phyloP scores from a whole-genome alignment of 306 rosid genomes.

The Trifolium fragiferum region DNA sequence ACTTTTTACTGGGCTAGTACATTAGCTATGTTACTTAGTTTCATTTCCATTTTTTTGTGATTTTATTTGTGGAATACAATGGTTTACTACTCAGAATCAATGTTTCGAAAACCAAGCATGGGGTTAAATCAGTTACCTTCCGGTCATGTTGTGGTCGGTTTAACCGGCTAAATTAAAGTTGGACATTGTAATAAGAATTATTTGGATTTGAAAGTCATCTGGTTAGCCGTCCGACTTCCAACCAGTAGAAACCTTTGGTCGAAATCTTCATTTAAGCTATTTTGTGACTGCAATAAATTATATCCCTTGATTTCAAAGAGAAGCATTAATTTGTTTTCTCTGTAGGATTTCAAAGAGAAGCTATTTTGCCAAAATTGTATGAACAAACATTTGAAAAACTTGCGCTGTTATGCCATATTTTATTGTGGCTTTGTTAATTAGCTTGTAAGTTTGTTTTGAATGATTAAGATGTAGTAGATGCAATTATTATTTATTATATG shows the following conservation, averaged over 20 bases:
- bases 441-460: constrained; percentile 86
- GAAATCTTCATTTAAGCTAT: background rate
- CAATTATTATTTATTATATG: constrained; percentile 43
- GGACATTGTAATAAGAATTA: background rate
- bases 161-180: background rate
- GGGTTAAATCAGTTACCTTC: background rate
- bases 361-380: constrained; percentile 2
- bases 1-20: background rate
- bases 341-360: too few relatives aligned
- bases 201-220: background rate
- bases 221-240: background rate
- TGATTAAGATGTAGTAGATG: constrained; percentile 59
- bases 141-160: too few relatives aligned
- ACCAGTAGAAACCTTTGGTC: background rate
- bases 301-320: constrained; percentile 34
- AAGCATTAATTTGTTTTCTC: constrained; percentile 6
- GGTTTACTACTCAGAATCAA: background rate
- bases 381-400: constrained; percentile 2
- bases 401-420: constrained; percentile 4
- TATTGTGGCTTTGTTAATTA: constrained; percentile 49
- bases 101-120: background rate
- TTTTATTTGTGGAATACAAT: background rate
- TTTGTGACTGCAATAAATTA: constrained; percentile 33
- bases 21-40: background rate
- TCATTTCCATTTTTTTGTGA: background rate